phyloP scores from a whole-genome alignment of 495 filamentous ascomycete genomes.

The Trichoderma parareesei region DNA sequence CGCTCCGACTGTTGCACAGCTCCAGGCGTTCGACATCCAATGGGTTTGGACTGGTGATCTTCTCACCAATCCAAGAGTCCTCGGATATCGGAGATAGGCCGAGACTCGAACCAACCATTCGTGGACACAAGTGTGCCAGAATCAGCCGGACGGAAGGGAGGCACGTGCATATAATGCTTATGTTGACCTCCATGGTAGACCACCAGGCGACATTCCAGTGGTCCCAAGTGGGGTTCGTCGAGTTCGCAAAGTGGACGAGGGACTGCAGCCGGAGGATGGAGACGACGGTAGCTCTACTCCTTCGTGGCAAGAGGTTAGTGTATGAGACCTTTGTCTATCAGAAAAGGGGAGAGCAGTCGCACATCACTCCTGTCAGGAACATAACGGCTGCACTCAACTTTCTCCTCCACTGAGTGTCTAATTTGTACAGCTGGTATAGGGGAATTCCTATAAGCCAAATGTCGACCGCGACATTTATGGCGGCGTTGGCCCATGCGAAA shows the following conservation, averaged over 20 bases:
- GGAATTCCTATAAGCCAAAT: conserved; percentile 44
- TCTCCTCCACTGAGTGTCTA: conserved; percentile 36
- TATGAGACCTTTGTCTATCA: neutral
- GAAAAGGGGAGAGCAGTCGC: conserved; percentile 14
- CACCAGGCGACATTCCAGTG: conserved; percentile 22
- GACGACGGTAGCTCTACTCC: conserved; percentile 15
- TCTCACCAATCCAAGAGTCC: conserved; percentile 5
- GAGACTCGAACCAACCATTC: neutral
- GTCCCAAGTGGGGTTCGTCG: conserved; percentile 25
- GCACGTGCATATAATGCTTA: conserved; percentile 25
- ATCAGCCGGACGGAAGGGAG: conserved; percentile 24
- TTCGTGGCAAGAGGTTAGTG: neutral
- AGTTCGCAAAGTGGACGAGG: conserved; percentile 15
- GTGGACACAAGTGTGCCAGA: neutral
- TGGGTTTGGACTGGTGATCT: neutral
- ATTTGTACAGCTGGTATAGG: conserved; percentile 32
- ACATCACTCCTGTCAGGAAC: conserved; percentile 47
- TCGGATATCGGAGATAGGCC: neutral
- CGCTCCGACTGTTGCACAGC: neutral
- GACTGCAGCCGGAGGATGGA: conserved; percentile 18
- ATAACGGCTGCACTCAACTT: conserved; percentile 42
- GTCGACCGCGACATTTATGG: conserved; percentile 46
- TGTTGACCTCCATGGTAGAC: conserved; percentile 24
- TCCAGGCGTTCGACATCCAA: neutral
- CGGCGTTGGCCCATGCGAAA: conserved; percentile 34